Evolutionary conservation across 306 rosid species (phyloP), one percentile per base, ranked within the genome.

Genomic region (Morella rubra): DNA sequence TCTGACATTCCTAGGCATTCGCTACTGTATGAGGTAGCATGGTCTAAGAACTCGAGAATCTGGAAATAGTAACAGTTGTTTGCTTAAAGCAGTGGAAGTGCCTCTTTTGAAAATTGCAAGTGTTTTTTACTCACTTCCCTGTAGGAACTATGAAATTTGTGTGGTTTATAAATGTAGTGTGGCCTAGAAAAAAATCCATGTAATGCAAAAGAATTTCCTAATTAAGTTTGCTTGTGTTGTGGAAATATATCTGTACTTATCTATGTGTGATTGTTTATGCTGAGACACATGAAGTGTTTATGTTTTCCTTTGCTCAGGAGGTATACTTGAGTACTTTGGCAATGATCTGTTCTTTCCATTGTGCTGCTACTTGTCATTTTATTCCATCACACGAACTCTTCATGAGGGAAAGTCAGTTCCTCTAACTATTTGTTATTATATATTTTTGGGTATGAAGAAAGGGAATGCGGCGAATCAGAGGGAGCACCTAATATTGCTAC

Each of bases 381-480:
- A 61, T 27, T 61, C 67, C 8, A 13, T 49, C 76, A 56, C 50
- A 10, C 20, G 47, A 45, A 64, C 51, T 67, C 22, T 18, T 66
- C 50, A 27, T 69, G 75, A 72, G 72, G 76, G 52, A 56, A 55
- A 15, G 22, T 53, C 42, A 19, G 40, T 37, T 77, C 51, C 73
- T 81, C 84, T 79, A 19, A 87, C 71, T 69, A 77, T 13, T 61
- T 74, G n/a, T 6, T 18, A 8, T 1, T 40, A 15, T 51, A 74
- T 54, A 83, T 77, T 77, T 84, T 76, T 75, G 85, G 79, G 70
- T 77, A 77, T 72, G 81, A 85, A 96, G 99, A 92, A 92, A 92
- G 99, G 98, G 85, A 96, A 96, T 78, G 93, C 88, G 78, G 98
- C 93, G 76, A 96, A 96, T 83, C 99, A 96, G 83, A 90, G 98